phyloP scores from a whole-genome alignment of 306 rosid genomes.

The Vachellia collinsii region DNA sequence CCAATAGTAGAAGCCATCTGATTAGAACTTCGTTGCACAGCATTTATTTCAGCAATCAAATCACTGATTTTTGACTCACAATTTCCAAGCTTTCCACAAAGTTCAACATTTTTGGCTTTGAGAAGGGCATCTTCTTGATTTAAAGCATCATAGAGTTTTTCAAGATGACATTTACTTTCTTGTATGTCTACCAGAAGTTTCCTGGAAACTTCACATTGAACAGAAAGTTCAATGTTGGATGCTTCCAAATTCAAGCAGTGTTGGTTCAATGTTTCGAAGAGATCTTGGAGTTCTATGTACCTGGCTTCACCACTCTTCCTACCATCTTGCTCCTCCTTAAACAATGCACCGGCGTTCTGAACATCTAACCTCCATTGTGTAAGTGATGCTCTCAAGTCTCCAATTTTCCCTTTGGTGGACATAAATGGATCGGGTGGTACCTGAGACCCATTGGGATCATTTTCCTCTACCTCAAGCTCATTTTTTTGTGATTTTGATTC shows the following conservation, averaged over 20 bases:
- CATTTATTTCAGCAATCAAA: conserved; percentile 56
- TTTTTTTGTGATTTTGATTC: conserved; percentile 66
- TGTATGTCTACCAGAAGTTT: conserved; percentile 58
- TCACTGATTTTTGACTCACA: conserved; percentile 63
- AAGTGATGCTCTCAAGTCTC: conserved; percentile 62
- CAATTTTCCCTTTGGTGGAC: conserved; percentile 53
- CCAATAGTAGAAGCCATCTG: conserved; percentile 62
- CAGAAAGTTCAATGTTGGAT: conserved; percentile 68
- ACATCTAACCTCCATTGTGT: conserved; percentile 61
- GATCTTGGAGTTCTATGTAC: conserved; percentile 52
- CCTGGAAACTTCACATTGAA: conserved; percentile 69
- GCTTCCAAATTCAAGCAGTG: conserved; percentile 65
- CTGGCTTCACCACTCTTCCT: conserved; percentile 53
- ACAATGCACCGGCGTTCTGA: conserved; percentile 53
- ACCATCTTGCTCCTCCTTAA: conserved; percentile 65
- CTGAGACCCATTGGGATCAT: conserved; percentile 41
- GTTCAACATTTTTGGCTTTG: conserved; percentile 54
- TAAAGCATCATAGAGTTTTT: conserved; percentile 56
- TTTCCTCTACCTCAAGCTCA: conserved; percentile 60
- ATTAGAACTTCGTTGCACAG: conserved; percentile 62
- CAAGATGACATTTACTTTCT: conserved; percentile 59
- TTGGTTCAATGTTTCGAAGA: conserved; percentile 61
- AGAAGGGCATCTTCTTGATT: conserved; percentile 55
- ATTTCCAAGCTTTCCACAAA: conserved; percentile 60
- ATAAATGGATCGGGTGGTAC: conserved; percentile 51